A percentile compares a stretch with the other conserved stretches of the same genome.
These are phyloP conservation scores for Sphaerosporella brunnea DNA, from an alignment of 495 filamentous ascomycete species.

Conservation along the genomic window DNA sequence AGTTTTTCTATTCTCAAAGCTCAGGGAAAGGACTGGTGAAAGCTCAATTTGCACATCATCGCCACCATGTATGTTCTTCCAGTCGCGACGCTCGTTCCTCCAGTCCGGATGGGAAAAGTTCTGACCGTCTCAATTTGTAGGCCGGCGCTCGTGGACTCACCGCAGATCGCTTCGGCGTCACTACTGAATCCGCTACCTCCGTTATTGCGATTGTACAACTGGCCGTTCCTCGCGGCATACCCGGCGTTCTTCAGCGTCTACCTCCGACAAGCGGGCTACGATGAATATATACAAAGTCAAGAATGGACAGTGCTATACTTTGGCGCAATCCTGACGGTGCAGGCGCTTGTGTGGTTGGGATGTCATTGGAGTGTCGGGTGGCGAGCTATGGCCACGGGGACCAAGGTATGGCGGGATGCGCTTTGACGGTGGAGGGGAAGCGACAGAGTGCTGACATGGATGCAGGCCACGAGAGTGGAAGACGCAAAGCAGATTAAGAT, in stretches of 20 bases:
- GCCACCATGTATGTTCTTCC: slow-evolving; percentile 4
- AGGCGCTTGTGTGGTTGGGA: slow-evolving; percentile 82
- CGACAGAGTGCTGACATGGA: background rate
- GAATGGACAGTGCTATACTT: slow-evolving; percentile 97
- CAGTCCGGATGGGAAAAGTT: background rate
- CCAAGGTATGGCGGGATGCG: slow-evolving; percentile 24
- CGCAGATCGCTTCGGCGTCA: slow-evolving; percentile 72
- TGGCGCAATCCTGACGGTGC: slow-evolving; percentile 67
- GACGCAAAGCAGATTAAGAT: slow-evolving; percentile 85
- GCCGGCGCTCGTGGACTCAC: slow-evolving; percentile 70
- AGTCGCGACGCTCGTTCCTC: background rate
- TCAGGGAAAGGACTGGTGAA: background rate
- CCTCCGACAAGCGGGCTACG: slow-evolving; percentile 63
- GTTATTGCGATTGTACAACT: slow-evolving; percentile 69
- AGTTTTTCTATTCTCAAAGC: background rate
- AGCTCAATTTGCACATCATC: background rate
- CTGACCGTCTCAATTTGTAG: slow-evolving; percentile 21
- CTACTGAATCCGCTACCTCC: slow-evolving; percentile 75
- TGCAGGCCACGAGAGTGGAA: slow-evolving; percentile 43
- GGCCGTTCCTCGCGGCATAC: slow-evolving; percentile 84
- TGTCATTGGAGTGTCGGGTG: slow-evolving; percentile 94
- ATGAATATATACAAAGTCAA: slow-evolving; percentile 65
- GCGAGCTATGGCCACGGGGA: slow-evolving; percentile 63
- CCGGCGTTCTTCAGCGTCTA: slow-evolving; percentile 77
- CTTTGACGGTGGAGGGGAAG: background rate